These are phyloP conservation scores for Xylaria scruposa DNA, from an alignment of 495 filamentous ascomycete species.

Conservation along the genomic window DNA sequence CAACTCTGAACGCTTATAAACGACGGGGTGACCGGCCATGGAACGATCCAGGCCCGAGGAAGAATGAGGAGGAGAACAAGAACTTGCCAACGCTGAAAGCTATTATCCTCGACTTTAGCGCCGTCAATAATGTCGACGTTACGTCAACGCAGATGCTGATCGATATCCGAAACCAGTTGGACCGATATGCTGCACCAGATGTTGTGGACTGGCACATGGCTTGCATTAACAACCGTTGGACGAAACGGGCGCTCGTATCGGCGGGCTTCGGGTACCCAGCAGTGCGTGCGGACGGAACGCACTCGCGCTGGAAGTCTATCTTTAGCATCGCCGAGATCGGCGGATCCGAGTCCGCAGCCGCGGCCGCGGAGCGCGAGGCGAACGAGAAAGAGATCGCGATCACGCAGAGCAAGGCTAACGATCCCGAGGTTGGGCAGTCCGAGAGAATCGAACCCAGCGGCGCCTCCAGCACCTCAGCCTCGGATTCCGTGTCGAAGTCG, in stretches of 20 bases:
- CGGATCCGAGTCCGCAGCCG: slow-evolving; percentile 71
- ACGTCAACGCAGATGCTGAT: slow-evolving; percentile 95
- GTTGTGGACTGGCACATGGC: slow-evolving; percentile 96
- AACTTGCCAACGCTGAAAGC: slow-evolving; percentile 82
- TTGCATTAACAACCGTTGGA: slow-evolving; percentile 95
- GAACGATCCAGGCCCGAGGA: slow-evolving; percentile 88
- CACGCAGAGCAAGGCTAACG: slow-evolving; percentile 61
- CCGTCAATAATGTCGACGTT: slow-evolving; percentile 95
- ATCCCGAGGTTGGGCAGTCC: slow-evolving; percentile 51
- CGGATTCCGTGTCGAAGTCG: slow-evolving; percentile 30
- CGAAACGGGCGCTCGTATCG: slow-evolving; percentile 89
- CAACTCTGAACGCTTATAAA: slow-evolving; percentile 67
- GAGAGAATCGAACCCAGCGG: slow-evolving; percentile 41
- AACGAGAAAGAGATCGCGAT: slow-evolving; percentile 64
- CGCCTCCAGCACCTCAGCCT: slow-evolving; percentile 34
- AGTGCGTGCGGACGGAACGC: slow-evolving; percentile 52
- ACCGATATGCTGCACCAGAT: slow-evolving; percentile 82
- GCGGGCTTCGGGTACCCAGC: slow-evolving; percentile 93
- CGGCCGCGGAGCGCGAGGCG: slow-evolving; percentile 55
- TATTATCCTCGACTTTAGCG: slow-evolving; percentile 92
- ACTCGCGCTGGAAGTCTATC: slow-evolving; percentile 89
- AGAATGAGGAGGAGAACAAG: slow-evolving; percentile 28
- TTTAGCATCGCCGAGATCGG: slow-evolving; percentile 93
- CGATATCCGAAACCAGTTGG: slow-evolving; percentile 96
- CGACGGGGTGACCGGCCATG: slow-evolving; percentile 87